phyloP scores from a whole-genome alignment of 805 yeast genomes.

The Candida gorgasii region DNA sequence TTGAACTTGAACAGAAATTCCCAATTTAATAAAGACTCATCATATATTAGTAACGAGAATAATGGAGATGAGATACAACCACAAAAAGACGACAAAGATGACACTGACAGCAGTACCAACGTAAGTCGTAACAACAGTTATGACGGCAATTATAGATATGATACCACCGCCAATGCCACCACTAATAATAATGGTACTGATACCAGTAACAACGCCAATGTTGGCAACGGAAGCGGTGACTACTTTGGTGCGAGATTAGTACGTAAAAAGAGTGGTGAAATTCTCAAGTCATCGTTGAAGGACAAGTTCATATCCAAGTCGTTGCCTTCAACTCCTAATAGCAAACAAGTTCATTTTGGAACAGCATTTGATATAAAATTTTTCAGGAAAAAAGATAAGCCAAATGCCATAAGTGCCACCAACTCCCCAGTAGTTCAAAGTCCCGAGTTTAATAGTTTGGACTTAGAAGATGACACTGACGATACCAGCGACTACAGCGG shows the following conservation, averaged over 20 bases:
- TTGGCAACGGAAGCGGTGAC: neutral
- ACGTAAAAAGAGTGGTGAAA: constrained; percentile 87
- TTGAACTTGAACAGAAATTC: constrained; percentile 5
- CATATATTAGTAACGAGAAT: neutral
- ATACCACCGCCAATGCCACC: too few species aligned
- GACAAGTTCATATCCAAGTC: constrained; percentile 41
- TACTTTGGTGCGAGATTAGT: constrained; percentile 40
- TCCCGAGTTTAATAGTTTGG: constrained; percentile 19
- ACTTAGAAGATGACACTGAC: constrained; percentile 14
- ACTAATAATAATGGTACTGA: neutral
- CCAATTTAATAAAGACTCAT: constrained; percentile 4
- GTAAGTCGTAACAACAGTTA: constrained; percentile 4
- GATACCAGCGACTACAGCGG: constrained; percentile 20
- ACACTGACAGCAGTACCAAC: constrained; percentile 3
- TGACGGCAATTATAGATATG: neutral
- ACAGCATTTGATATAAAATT: constrained; percentile 54
- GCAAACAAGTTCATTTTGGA: constrained; percentile 80
- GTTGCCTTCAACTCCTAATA: constrained; percentile 54
- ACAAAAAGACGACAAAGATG: constrained; percentile 1
- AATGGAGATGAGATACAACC: constrained; percentile 4
- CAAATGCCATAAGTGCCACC: constrained; percentile 70
- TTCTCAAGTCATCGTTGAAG: constrained; percentile 73
- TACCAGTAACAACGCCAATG: neutral
- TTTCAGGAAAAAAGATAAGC: constrained; percentile 71
- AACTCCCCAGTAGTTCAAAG: constrained; percentile 52